Evolutionary conservation across 1,284 basidiomycete genomes (phyloP).

Genomic region (Wallemia hederae): DNA sequence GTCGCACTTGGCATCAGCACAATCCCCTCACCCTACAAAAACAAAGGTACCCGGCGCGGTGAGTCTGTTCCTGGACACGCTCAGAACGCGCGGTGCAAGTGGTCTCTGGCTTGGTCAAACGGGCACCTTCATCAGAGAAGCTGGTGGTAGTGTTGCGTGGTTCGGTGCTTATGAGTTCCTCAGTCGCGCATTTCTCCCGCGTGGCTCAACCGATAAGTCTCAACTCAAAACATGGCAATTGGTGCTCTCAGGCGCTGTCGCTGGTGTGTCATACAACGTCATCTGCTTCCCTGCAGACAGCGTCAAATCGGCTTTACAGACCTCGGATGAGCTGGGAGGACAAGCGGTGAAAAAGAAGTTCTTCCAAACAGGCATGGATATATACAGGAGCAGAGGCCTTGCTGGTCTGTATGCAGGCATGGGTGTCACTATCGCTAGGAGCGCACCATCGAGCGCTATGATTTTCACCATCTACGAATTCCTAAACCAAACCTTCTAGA

Average conservation of each 20-base stretch:
- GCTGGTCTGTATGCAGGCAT: constrained; percentile 72
- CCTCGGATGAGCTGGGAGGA: constrained; percentile 42
- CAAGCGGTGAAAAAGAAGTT: constrained; percentile 25
- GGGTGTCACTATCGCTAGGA: constrained; percentile 68
- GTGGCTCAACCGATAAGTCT: constrained; percentile 16
- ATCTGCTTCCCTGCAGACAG: constrained; percentile 67
- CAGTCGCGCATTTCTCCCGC: constrained; percentile 25
- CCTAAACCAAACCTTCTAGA: constrained; percentile 27
- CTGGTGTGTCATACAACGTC: constrained; percentile 63
- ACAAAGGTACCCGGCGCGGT: constrained; percentile 27
- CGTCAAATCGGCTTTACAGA: constrained; percentile 84
- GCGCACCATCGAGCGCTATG: constrained; percentile 64
- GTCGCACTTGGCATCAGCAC: constrained; percentile 7
- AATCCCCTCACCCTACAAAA: constrained; percentile 9
- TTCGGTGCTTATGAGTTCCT: constrained; percentile 57
- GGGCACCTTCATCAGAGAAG: constrained; percentile 58
- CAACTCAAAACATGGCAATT: constrained; percentile 49
- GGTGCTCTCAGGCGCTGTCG: constrained; percentile 52
- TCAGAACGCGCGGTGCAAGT: constrained; percentile 34
- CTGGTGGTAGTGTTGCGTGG: constrained; percentile 62
- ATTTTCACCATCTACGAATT: constrained; percentile 76
- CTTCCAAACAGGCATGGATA: constrained; percentile 33
- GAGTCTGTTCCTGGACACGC: constrained; percentile 30
- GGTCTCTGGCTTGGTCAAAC: constrained; percentile 71
- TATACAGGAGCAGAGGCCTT: constrained; percentile 49